Conservation (phyloP, 805 yeast species). For the Isabelozyma rhagii region DNA sequence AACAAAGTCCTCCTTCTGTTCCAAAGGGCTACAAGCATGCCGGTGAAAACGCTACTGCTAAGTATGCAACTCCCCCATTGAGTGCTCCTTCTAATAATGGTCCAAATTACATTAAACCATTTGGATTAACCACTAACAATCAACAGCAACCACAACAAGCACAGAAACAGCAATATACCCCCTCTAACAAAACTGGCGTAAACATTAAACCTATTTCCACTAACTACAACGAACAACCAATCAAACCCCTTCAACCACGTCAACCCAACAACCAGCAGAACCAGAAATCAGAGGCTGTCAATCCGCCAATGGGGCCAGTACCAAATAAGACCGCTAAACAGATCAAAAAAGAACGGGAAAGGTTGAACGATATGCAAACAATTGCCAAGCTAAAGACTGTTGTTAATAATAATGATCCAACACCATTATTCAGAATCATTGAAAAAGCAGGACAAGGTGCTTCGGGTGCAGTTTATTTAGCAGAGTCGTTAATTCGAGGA, state of each 20-base stretch:
- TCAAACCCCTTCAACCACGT: slow-evolving; percentile 24
- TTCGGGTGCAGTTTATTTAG: slow-evolving; percentile 89
- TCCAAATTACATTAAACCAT: slow-evolving; percentile 15
- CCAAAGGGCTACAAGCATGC: slow-evolving; percentile 21
- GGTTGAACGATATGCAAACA: slow-evolving; percentile 80
- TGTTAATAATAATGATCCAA: slow-evolving; percentile 83
- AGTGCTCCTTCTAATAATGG: slow-evolving; percentile 9
- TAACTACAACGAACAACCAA: slow-evolving; percentile 11
- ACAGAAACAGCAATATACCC: slow-evolving; percentile 3
- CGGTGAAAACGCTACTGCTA: slow-evolving; percentile 19
- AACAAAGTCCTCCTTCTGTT: slow-evolving; percentile 5
- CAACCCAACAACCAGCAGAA: slow-evolving; percentile 2
- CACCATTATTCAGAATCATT: slow-evolving; percentile 69
- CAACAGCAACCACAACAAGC: slow-evolving; percentile 16
- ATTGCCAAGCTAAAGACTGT: slow-evolving; percentile 79
- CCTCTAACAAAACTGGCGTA: slow-evolving; percentile 3
- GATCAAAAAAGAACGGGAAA: slow-evolving; percentile 38
- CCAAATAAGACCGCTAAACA: slow-evolving; percentile 36
- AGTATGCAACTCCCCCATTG: slow-evolving; percentile 19
- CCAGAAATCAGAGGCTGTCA: slow-evolving; percentile 1
- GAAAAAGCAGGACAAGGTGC: slow-evolving; percentile 98
- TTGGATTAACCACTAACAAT: slow-evolving; percentile 14
- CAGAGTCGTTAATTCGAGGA: slow-evolving; percentile 56
- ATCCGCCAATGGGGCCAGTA: slow-evolving; percentile 8
- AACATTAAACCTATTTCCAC: slow-evolving; percentile 5